phyloP scores from a whole-genome alignment of 257 asterid genomes.

The Solanum peruvianum region DNA sequence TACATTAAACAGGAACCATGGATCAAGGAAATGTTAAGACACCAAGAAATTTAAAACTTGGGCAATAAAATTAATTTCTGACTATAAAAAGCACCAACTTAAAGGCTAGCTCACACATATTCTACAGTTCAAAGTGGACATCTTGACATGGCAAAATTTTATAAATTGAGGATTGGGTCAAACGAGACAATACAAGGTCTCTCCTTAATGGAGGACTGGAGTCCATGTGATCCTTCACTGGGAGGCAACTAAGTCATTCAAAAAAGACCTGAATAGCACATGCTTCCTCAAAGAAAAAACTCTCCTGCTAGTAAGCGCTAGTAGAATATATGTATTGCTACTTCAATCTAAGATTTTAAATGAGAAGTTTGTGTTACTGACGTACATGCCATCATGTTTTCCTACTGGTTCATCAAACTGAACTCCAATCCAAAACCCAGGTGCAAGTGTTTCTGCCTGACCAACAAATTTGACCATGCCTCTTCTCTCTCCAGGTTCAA shows the following conservation, averaged over 20 bases:
- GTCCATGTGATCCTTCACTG: not conserved
- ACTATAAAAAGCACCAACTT: not conserved
- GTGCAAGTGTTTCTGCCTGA: constrained; percentile 69
- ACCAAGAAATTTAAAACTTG: not conserved
- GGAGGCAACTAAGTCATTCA: not conserved
- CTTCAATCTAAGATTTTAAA: not conserved
- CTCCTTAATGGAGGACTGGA: not conserved
- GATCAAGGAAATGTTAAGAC: not conserved
- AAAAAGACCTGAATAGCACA: not conserved
- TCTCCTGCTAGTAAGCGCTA: not conserved
- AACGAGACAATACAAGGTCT: not conserved
- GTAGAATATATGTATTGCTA: not conserved
- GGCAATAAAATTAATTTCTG: not conserved
- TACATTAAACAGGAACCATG: not conserved
- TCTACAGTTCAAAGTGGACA: not conserved
- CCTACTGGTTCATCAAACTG: constrained; percentile 91
- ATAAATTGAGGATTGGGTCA: not conserved
- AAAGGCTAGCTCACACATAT: not conserved
- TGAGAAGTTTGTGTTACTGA: constrained; percentile 3
- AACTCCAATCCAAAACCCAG: constrained; percentile 93
- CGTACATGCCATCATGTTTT: constrained; percentile 89
- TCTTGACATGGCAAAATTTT: not conserved
- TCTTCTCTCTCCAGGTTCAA: constrained; percentile 86
- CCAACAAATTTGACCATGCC: constrained; percentile 83
- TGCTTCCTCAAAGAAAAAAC: not conserved